Evolutionary conservation across 2,329 filamentous ascomycete species (phyloP), one percentile per base, ranked within the genome.

Genomic region (Fusarium bactridioides): DNA sequence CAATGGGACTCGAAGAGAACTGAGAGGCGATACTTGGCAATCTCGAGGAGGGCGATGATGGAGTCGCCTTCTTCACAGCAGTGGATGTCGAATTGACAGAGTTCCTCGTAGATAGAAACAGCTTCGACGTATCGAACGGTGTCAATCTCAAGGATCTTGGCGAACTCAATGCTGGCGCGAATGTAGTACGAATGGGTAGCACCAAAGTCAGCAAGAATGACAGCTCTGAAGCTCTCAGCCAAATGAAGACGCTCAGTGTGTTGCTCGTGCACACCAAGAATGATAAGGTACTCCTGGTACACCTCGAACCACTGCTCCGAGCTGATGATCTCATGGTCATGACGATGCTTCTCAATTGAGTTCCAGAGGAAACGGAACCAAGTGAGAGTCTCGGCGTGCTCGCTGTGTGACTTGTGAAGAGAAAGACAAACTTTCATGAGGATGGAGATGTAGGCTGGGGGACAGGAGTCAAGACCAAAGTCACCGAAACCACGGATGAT

Each of bases 331-430:
- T 60, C 60, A 7, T 48, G 43, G 1, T 48, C 54, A 21, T 63
- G 60, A 4, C 54, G 60, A n/a, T 63, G 60, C 12, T 60, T 63
- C 43, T 63, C 60, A 4, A 60, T 48, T 0, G 60, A 63, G 16
- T 40, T 60, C 60, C 54, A 63, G 1, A 63, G 16, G 10, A 63
- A 60, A 4, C 54, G 60, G 33, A 63, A 63, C 60, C 60, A 60
- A 3, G 18, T 40, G 1, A 63, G 43, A 1, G 60, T 41, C 54
- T 60, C 60, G 16, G 29, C 1, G 10, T 48, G 35, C 15, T 63
- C 54, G 5, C 54, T 18, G 19, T 63, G 50, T 0, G 60, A 63
- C n/a, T 59, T 35, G 29, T 61, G 43, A 37, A 63, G 60, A 4
- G 60, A 60, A 0, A 63, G 54, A 0, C 60, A 63, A 5, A 63